These are phyloP conservation scores for Zygotorulaspora sp. DNA, from an alignment of 805 yeast genomes.

Conservation along the genomic window DNA sequence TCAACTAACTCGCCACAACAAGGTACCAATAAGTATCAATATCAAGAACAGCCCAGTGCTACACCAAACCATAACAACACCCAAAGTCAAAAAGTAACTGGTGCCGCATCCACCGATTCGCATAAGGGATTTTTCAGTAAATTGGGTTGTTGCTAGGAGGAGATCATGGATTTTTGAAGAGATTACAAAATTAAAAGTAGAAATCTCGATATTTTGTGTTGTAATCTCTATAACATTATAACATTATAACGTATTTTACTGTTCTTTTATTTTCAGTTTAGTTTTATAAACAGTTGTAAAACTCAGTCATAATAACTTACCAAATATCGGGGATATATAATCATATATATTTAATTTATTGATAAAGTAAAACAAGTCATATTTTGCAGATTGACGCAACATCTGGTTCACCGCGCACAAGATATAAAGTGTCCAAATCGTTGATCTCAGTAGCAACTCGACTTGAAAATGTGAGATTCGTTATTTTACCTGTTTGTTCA, in stretches of 20 bases:
- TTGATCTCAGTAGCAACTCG: slow-evolving; percentile 21
- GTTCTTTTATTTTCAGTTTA: slow-evolving; percentile 2
- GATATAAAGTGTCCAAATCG: slow-evolving; percentile 26
- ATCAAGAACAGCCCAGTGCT: slow-evolving; percentile 22
- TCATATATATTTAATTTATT: slow-evolving; percentile 2
- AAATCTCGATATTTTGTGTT: no score
- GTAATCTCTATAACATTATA: no score
- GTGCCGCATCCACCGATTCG: slow-evolving; percentile 21
- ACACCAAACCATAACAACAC: slow-evolving; percentile 12
- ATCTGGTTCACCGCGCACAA: slow-evolving; percentile 26
- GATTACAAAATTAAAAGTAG: background rate
- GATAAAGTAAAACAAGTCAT: no score
- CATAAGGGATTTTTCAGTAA: slow-evolving; percentile 34
- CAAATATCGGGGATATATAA: slow-evolving; percentile 1
- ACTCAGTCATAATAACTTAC: background rate
- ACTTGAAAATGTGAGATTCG: slow-evolving; percentile 13
- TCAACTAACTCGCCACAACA: slow-evolving; percentile 24
- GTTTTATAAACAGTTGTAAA: slow-evolving; percentile 1
- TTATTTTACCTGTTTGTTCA: slow-evolving; percentile 5
- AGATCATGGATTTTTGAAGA: background rate
- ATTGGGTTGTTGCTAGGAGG: slow-evolving; percentile 33
- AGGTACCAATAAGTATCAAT: slow-evolving; percentile 17
- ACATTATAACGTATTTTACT: slow-evolving; percentile 1
- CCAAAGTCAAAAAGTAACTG: slow-evolving; percentile 10
- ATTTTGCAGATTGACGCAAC: no score